Percentiles rank a stretch among this genome's conserved stretches.
Evolutionary conservation across 2,329 filamentous ascomycete species (phyloP).

Genomic region (Xylaria sp.): DNA sequence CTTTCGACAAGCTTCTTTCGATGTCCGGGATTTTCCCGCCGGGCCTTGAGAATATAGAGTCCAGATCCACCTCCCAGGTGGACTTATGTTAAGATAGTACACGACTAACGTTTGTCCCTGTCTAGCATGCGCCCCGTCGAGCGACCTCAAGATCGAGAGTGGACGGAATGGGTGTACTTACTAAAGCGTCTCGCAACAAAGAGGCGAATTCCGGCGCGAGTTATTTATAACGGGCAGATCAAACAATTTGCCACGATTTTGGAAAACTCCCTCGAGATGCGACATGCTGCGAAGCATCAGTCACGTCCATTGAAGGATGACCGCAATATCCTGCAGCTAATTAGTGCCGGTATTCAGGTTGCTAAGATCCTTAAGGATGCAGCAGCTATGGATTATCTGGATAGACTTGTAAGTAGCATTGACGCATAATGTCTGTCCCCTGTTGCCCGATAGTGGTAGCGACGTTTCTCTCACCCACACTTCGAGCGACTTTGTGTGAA

Average conservation of each 20-base stretch:
- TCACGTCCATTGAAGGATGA: constrained; percentile 87
- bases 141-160: constrained; percentile 65
- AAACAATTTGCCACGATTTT: constrained; percentile 90
- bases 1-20: neutral
- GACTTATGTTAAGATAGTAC: neutral
- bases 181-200: constrained; percentile 88
- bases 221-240: constrained; percentile 89
- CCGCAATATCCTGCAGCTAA: constrained; percentile 86
- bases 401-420: constrained; percentile 63
- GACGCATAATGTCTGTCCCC: neutral
- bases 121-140: constrained; percentile 69
- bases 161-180: constrained; percentile 92
- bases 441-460: neutral
- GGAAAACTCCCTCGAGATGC: constrained; percentile 89
- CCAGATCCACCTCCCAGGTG: neutral
- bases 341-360: constrained; percentile 87
- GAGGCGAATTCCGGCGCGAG: constrained; percentile 82
- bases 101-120: constrained; percentile 21
- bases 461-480: neutral
- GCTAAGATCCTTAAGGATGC: constrained; percentile 89
- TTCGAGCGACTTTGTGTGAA: constrained; percentile 15
- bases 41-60: neutral
- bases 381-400: constrained; percentile 83
- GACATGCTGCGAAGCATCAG: constrained; percentile 85
- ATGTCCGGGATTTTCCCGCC: neutral